A percentile compares a stretch with the other conserved stretches of the same genome.
Evolutionary conservation across 768 basidiomycete genomes (phyloP).

Genomic region (Russula brevipes): DNA sequence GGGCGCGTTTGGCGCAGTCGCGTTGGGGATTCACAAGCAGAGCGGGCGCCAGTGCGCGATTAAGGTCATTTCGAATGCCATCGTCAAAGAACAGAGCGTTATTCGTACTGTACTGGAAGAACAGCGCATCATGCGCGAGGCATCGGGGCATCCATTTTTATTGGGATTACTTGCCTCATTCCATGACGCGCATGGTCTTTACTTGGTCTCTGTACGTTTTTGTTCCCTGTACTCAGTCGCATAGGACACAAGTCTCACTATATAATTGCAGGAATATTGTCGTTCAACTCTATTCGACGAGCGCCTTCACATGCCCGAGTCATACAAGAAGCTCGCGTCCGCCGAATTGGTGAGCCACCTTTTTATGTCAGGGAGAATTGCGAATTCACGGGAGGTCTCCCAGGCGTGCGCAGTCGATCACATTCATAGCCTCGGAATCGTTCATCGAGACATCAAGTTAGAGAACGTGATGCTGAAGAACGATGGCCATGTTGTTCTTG

Average conservation of each 20-base stretch:
- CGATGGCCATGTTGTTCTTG: conserved; percentile 82
- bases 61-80: conserved; percentile 26
- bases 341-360: conserved; percentile 33
- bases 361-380: neutral
- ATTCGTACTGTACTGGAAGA: conserved; percentile 11
- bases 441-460: conserved; percentile 94
- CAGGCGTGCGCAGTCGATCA: conserved; percentile 65
- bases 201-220: conserved; percentile 27
- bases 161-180: conserved; percentile 29
- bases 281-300: conserved; percentile 16
- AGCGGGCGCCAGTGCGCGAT: conserved; percentile 22
- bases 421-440: conserved; percentile 85
- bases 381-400: conserved; percentile 3
- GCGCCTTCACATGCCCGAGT: conserved; percentile 9
- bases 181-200: conserved; percentile 26
- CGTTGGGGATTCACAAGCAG: conserved; percentile 24
- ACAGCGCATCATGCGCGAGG: conserved; percentile 13
- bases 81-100: neutral
- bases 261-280: conserved; percentile 26
- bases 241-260: neutral
- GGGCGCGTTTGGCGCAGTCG: conserved; percentile 23
- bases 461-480: conserved; percentile 92
- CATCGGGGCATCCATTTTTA: conserved; percentile 20
- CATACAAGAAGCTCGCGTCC: conserved; percentile 31
- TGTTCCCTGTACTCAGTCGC: neutral